Percentiles rank a stretch among this genome's conserved stretches.
These are phyloP conservation scores for Viridothelium virens DNA, from an alignment of 495 filamentous ascomycete genomes.

Conservation along the genomic window DNA sequence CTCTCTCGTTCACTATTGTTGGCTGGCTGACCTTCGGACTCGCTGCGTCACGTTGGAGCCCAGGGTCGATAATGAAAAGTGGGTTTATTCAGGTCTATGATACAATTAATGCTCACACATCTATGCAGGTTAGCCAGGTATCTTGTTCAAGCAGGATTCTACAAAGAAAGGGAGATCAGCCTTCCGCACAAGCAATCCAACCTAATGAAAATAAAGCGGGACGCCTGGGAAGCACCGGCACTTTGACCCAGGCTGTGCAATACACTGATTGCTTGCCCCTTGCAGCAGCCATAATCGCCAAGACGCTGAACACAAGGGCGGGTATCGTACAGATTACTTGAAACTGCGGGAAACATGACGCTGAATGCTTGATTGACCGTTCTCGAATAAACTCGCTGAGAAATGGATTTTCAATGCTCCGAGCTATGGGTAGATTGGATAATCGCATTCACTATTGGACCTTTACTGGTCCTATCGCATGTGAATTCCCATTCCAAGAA, in stretches of 20 bases:
- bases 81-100: conserved; percentile 32
- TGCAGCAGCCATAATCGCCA: background rate
- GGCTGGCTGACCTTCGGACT: conserved; percentile 71
- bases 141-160: conserved; percentile 66
- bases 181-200: conserved; percentile 93
- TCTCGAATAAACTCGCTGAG: background rate
- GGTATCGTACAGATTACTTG: background rate
- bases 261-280: background rate
- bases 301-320: background rate
- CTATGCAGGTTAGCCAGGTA: conserved; percentile 65
- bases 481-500: background rate
- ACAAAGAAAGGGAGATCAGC: conserved; percentile 77
- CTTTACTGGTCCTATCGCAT: background rate
- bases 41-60: conserved; percentile 79
- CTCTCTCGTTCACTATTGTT: conserved; percentile 77
- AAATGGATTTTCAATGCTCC: no score
- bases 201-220: conserved; percentile 71
- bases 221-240: conserved; percentile 75
- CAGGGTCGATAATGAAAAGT: conserved; percentile 86
- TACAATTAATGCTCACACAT: conserved; percentile 6
- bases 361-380: background rate
- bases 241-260: conserved; percentile 39
- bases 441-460: background rate
- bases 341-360: background rate
- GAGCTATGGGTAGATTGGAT: background rate